Conservation (phyloP, 495 filamentous ascomycete genomes). For the Chaetomium tenue region DNA sequence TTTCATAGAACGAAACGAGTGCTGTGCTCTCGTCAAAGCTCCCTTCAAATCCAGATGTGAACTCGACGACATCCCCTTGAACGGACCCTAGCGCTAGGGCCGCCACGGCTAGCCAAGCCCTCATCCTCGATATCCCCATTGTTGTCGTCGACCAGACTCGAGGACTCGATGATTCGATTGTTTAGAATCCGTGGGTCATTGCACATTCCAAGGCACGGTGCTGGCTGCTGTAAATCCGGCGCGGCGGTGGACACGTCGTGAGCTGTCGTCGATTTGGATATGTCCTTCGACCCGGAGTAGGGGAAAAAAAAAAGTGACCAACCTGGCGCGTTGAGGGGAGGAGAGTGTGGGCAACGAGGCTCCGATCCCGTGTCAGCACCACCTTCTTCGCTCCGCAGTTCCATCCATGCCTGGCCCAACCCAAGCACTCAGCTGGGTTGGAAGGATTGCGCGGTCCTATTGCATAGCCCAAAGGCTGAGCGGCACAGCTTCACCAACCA, state of each 20-base stretch:
- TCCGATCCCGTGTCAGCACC: slow-evolving; percentile 7
- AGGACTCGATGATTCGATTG: not conserved
- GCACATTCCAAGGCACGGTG: not conserved
- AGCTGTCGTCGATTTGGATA: not conserved
- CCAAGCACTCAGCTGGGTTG: slow-evolving; percentile 15
- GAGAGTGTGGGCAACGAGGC: slow-evolving; percentile 5
- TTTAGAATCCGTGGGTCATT: slow-evolving; percentile 15
- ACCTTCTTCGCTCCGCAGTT: not conserved
- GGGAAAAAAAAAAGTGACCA: slow-evolving; percentile 3
- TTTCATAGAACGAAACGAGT: too few relatives aligned
- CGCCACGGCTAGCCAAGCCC: slow-evolving; percentile 23
- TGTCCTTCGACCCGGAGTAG: too few relatives aligned
- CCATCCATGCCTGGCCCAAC: not conserved
- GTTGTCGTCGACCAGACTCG: slow-evolving; percentile 10
- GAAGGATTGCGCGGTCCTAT: slow-evolving; percentile 21
- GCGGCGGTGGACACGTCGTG: not conserved
- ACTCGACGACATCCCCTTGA: slow-evolving; percentile 1
- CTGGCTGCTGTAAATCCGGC: slow-evolving; percentile 2
- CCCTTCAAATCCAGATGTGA: not conserved
- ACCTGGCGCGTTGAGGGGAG: not conserved
- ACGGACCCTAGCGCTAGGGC: slow-evolving; percentile 18
- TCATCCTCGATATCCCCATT: slow-evolving; percentile 27
- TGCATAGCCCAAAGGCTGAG: slow-evolving; percentile 23
- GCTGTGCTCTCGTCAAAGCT: not conserved
- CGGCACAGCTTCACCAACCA: slow-evolving; percentile 29